Evolutionary conservation across 805 yeast genomes (phyloP).

Genomic region (Wickerhamiella lipophila): DNA sequence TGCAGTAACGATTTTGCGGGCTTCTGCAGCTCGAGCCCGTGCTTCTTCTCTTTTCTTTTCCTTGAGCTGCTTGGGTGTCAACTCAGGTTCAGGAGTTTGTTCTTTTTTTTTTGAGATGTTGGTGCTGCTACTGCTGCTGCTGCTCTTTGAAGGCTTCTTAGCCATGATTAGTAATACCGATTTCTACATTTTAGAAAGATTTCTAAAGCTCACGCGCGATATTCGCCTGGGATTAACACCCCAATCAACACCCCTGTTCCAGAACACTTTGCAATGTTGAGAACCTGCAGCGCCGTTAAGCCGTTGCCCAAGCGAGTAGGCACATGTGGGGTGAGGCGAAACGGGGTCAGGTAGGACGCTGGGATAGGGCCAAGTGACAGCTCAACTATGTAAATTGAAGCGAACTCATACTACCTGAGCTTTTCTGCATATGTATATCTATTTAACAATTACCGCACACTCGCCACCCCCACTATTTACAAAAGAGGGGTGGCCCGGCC

Average conservation of each 20-base stretch:
- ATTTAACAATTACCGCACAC: too few relatives aligned
- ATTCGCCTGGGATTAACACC: not conserved
- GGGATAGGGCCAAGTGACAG: too few relatives aligned
- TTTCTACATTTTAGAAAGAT: not conserved
- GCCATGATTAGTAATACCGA: slow-evolving; percentile 11
- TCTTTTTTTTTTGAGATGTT: slow-evolving; percentile 13
- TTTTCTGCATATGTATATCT: too few relatives aligned
- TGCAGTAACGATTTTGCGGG: slow-evolving; percentile 35
- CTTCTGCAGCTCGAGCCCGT: slow-evolving; percentile 23
- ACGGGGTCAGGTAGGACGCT: too few relatives aligned
- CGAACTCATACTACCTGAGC: too few relatives aligned
- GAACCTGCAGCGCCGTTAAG: too few relatives aligned
- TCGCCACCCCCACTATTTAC: not conserved
- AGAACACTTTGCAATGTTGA: too few relatives aligned
- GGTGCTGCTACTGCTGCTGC: not conserved
- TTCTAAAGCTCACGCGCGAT: not conserved
- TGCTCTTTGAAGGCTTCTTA: slow-evolving; percentile 15
- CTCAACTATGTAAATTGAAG: too few relatives aligned
- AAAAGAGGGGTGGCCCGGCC: too few relatives aligned
- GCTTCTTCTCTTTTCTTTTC: slow-evolving; percentile 29
- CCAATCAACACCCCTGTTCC: not conserved
- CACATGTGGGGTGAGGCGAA: too few relatives aligned
- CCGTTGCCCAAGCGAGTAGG: too few relatives aligned
- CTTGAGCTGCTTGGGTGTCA: slow-evolving; percentile 26
- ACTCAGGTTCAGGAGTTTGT: slow-evolving; percentile 16